These are phyloP conservation scores for Nyctanthes arbortristis DNA, from an alignment of 257 asterid genomes.

Conservation along the genomic window DNA sequence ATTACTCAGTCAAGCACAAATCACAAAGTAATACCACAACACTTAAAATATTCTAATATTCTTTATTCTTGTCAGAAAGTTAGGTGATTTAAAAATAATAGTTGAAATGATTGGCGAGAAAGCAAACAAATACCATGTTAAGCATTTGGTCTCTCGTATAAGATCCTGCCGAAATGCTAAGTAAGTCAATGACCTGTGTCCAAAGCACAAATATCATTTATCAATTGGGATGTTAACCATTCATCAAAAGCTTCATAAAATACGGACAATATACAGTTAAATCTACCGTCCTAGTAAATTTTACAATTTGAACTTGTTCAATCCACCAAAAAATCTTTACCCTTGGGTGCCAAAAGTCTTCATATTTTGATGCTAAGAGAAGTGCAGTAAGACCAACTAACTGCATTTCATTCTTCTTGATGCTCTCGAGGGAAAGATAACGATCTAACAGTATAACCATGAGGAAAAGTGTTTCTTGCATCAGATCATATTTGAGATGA, in stretches of 20 bases:
- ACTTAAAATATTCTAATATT: not conserved
- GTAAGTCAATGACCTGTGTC: conserved; percentile 73
- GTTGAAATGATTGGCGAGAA: not conserved
- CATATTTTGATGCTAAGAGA: conserved; percentile 91
- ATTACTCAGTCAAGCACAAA: conserved; percentile 15
- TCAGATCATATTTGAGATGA: conserved; percentile 75
- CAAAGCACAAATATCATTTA: conserved; percentile 21
- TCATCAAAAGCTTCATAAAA: not conserved
- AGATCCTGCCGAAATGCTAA: conserved; percentile 81
- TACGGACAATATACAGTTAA: not conserved
- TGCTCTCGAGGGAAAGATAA: conserved; percentile 59
- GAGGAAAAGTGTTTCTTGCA: conserved; percentile 92
- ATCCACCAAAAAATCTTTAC: conserved; percentile 45
- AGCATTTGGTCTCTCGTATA: conserved; percentile 85
- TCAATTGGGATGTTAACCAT: not conserved
- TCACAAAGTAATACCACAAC: not conserved
- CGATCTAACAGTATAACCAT: conserved; percentile 77
- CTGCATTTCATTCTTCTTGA: conserved; percentile 80
- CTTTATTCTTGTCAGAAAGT: not conserved
- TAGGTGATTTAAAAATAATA: not conserved
- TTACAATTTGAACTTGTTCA: conserved; percentile 4
- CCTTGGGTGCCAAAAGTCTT: conserved; percentile 98
- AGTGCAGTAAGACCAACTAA: conserved; percentile 94
- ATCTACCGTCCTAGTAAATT: not conserved
- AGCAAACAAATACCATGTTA: conserved; percentile 57